Conservation (phyloP, 495 filamentous ascomycete species). For the Glutinoglossum americanum region DNA sequence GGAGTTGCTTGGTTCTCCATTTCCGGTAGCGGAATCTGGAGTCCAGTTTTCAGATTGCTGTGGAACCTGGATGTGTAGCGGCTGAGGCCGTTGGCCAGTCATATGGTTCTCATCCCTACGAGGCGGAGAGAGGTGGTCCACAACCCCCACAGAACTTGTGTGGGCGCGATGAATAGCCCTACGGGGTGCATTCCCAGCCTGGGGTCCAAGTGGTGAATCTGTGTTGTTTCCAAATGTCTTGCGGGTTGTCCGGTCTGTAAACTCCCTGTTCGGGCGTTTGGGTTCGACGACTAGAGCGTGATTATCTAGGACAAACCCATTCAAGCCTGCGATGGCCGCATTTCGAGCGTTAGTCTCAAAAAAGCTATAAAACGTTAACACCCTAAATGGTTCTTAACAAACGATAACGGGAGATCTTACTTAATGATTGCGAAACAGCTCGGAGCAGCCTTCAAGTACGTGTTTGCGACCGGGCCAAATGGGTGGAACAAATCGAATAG, state of each 20-base stretch:
- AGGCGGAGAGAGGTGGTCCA: background rate
- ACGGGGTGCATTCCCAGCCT: background rate
- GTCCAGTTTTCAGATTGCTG: background rate
- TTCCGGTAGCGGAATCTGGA: background rate
- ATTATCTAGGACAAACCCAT: background rate
- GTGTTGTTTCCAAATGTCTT: background rate
- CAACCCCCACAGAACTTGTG: background rate
- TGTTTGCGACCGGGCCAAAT: background rate
- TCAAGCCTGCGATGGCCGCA: background rate
- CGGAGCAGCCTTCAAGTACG: background rate
- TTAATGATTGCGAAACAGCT: background rate
- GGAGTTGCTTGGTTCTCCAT: background rate
- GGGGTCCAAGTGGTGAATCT: background rate
- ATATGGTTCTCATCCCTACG: background rate
- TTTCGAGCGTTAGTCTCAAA: background rate
- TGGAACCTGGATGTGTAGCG: background rate
- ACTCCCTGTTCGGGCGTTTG: background rate
- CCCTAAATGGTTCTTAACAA: background rate
- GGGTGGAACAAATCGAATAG: background rate
- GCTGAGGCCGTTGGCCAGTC: background rate
- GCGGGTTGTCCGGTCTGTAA: background rate
- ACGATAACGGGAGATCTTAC: background rate
- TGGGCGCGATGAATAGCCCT: background rate
- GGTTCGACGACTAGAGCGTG: background rate
- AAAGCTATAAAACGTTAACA: background rate